Base-by-base conservation (phyloP, 139 green algal genomes). In the Zygnema circumcarinatum region DNA sequence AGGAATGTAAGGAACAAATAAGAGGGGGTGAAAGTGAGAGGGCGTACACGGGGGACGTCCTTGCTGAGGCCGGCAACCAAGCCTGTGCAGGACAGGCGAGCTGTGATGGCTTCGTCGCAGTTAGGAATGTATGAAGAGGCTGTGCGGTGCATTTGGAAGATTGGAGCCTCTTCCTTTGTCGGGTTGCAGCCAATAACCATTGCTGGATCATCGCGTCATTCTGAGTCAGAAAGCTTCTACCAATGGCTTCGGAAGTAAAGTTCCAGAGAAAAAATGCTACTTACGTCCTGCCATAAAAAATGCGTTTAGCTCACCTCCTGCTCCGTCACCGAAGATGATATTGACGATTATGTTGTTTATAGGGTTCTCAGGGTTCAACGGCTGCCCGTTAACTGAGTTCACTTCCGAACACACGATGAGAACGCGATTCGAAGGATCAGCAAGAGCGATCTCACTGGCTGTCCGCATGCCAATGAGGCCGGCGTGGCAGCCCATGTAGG, bases 311-410 rank as follows among this genome's bases (percentile, higher is more conserved):
- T 80, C 25, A 87, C 81, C 81, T 33, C 29, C 36, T 47, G 81
- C 81, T 25, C 81, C 81, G n/a, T 87, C 81, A 29, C 67, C 81
- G 75, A 87, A 87, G 67, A 87, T 87, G 67, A 32, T 32, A 32
- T 54, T 33, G 1, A 87, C 81, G 36, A 87, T 87, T 32, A 87
- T 81, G 67, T 87, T 87, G 81, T 87, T 87, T 41, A 87, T 56
- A 1, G 74, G 56, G 36, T 87, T 80, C 33, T 83, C 67, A 2
- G 81, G 81, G 1, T 87, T 32, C 31, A 35, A 7, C 3, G 35
- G 22, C 21, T 87, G 56, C 1, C 47, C 81, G 67, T 80, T 87
- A 29, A 80, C 81, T 31, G 81, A 87, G 67, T 87, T 87, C 38
- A 87, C 38, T 74, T 87, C 81, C 35, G 32, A 42, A 22, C 68